Percentiles rank a stretch among this genome's conserved stretches.
These are phyloP conservation scores for Neolentinus lepideus DNA, from an alignment of 1,284 basidiomycete species.

Conservation along the genomic window DNA sequence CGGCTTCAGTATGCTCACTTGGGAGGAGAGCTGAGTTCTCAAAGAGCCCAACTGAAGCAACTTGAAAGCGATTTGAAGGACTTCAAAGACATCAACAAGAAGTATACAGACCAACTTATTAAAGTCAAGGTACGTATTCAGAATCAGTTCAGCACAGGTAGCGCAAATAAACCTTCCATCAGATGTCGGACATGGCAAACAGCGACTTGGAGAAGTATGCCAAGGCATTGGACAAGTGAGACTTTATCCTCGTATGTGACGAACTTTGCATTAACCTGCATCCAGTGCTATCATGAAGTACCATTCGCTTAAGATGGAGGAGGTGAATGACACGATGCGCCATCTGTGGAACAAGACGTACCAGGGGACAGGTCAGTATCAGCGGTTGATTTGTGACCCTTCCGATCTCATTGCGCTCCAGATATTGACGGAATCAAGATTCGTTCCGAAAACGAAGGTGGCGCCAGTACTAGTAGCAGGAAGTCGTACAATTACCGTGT, in stretches of 20 bases:
- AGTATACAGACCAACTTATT: slow-evolving; percentile 87
- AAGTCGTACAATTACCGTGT: slow-evolving; percentile 97
- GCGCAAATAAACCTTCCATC: slow-evolving; percentile 7
- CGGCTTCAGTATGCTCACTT: slow-evolving; percentile 65
- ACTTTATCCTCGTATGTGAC: slow-evolving; percentile 5
- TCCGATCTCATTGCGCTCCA: slow-evolving; percentile 21
- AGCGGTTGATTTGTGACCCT: neutral
- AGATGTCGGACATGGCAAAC: slow-evolving; percentile 95
- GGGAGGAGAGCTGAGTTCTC: slow-evolving; percentile 77
- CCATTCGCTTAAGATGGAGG: slow-evolving; percentile 98
- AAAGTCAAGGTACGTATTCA: slow-evolving; percentile 77
- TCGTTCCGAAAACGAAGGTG: slow-evolving; percentile 88
- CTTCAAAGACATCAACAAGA: slow-evolving; percentile 82
- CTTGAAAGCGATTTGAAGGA: slow-evolving; percentile 76
- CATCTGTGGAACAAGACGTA: slow-evolving; percentile 99
- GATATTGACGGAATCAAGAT: slow-evolving; percentile 99
- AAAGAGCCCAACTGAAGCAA: slow-evolving; percentile 61
- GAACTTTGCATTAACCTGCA: slow-evolving; percentile 5
- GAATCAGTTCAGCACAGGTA: neutral
- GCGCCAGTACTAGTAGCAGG: slow-evolving; percentile 56
- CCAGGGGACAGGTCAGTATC: slow-evolving; percentile 82
- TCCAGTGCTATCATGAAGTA: slow-evolving; percentile 95
- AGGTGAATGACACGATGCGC: slow-evolving; percentile 96
- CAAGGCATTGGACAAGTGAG: slow-evolving; percentile 91
- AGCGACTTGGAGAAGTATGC: slow-evolving; percentile 95